Conservation (phyloP, 257 asterid genomes). For the Cruciata laevipes region DNA sequence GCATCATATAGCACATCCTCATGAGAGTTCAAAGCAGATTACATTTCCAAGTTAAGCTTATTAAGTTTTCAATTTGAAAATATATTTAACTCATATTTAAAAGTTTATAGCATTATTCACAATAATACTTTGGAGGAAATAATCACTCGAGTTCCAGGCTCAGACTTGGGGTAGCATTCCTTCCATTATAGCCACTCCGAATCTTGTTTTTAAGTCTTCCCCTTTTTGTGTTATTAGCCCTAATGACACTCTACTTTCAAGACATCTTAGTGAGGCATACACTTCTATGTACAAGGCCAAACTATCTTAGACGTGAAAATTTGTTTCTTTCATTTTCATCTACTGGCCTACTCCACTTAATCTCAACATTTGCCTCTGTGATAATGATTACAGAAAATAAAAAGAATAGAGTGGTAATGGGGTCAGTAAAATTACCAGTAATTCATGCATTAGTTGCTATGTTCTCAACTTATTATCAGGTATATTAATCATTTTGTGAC, state of each 20-base stretch:
- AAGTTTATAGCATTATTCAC: neutral
- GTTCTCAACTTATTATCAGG: neutral
- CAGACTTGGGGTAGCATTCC: neutral
- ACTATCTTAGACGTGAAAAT: too few relatives aligned
- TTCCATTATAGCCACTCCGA: too few relatives aligned
- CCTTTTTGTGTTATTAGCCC: too few relatives aligned
- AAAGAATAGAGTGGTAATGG: neutral
- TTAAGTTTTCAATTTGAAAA: too few relatives aligned
- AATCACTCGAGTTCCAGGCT: neutral
- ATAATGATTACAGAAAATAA: neutral
- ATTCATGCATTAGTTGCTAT: neutral
- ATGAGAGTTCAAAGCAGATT: neutral
- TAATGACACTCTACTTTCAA: too few relatives aligned
- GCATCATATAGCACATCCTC: neutral
- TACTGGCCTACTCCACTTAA: too few relatives aligned
- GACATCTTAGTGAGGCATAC: too few relatives aligned
- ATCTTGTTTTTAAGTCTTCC: too few relatives aligned
- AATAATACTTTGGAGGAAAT: neutral
- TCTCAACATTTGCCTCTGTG: too few relatives aligned
- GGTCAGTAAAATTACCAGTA: neutral
- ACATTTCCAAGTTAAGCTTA: too few relatives aligned
- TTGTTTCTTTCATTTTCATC: too few relatives aligned
- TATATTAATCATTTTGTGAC: neutral
- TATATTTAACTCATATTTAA: neutral
- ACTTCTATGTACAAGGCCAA: too few relatives aligned